Evolutionary conservation across 345 rosid genomes (phyloP).

Genomic region (Excoecaria agallocha): DNA sequence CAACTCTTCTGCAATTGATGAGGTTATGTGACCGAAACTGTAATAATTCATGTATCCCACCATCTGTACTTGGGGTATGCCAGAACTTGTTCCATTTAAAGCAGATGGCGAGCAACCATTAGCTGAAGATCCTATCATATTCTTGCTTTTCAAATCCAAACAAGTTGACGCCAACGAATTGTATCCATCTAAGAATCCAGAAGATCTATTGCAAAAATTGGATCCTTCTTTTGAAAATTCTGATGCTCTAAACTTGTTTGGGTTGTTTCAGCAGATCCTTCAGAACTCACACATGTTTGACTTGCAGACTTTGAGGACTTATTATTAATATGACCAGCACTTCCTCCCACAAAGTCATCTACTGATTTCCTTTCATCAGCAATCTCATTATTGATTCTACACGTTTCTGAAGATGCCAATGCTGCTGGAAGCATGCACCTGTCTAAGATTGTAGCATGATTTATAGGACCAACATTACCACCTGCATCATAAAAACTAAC

Average conservation of each 20-base stretch:
- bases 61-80: slow-evolving; percentile 26
- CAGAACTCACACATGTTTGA: slow-evolving; percentile 40
- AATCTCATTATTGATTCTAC: slow-evolving; percentile 26
- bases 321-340: slow-evolving; percentile 31
- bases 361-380: slow-evolving; percentile 37
- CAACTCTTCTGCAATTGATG: slow-evolving; percentile 64
- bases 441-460: slow-evolving; percentile 30
- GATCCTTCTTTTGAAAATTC: slow-evolving; percentile 39
- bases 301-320: slow-evolving; percentile 30
- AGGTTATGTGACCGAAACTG: slow-evolving; percentile 66
- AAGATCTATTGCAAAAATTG: slow-evolving; percentile 15
- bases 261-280: slow-evolving; percentile 59
- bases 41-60: slow-evolving; percentile 65
- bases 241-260: slow-evolving; percentile 44
- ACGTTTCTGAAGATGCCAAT: slow-evolving; percentile 29
- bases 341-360: slow-evolving; percentile 38
- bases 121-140: slow-evolving; percentile 24
- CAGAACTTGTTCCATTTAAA: slow-evolving; percentile 31
- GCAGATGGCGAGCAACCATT: slow-evolving; percentile 29
- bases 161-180: slow-evolving; percentile 30
- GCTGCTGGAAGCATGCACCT: slow-evolving; percentile 12
- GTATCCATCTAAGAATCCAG: slow-evolving; percentile 25
- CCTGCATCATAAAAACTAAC: slow-evolving; percentile 33
- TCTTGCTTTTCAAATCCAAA: slow-evolving; percentile 40
- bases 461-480: slow-evolving; percentile 37